These are phyloP conservation scores for Hanseniaspora meyeri DNA, from an alignment of 805 yeast species.

Conservation along the genomic window DNA sequence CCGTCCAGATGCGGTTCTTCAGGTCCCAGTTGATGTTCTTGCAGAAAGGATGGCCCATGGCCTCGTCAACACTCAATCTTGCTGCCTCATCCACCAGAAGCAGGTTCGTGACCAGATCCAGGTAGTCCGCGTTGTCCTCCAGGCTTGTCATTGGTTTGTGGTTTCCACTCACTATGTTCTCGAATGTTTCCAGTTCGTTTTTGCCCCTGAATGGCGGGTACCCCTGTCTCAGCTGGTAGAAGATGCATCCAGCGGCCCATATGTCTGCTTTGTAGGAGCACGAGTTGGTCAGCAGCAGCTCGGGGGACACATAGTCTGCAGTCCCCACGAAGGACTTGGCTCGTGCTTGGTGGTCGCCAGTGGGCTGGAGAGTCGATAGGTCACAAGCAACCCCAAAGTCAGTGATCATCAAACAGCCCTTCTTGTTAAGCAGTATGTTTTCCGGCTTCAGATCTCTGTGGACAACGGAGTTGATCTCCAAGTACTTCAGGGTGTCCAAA, in stretches of 20 bases:
- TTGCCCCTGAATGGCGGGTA: constrained; percentile 80
- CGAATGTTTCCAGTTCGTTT: constrained; percentile 77
- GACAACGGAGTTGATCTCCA: constrained; percentile 72
- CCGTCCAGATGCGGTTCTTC: constrained; percentile 55
- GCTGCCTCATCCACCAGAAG: constrained; percentile 59
- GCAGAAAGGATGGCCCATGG: constrained; percentile 66
- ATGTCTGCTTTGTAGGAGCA: constrained; percentile 77
- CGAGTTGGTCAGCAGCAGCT: constrained; percentile 58
- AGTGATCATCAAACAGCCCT: constrained; percentile 80
- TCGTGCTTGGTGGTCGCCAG: constrained; percentile 18
- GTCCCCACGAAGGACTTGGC: constrained; percentile 90
- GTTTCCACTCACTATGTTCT: constrained; percentile 67
- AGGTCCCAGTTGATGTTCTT: constrained; percentile 53
- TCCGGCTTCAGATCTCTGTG: constrained; percentile 95
- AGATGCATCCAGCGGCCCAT: constrained; percentile 91
- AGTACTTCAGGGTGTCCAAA: constrained; percentile 74
- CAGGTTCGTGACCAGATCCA: constrained; percentile 54
- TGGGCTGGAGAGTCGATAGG: not conserved
- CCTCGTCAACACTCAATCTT: constrained; percentile 44
- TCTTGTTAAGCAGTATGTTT: constrained; percentile 54
- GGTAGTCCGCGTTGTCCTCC: constrained; percentile 38
- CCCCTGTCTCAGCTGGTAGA: constrained; percentile 73
- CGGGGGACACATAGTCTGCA: constrained; percentile 94
- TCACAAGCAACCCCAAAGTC: constrained; percentile 95
- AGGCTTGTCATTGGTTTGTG: constrained; percentile 50